These are phyloP conservation scores for Ophiostoma pallidulum DNA, from an alignment of 2,329 filamentous ascomycete species.

Conservation along the genomic window DNA sequence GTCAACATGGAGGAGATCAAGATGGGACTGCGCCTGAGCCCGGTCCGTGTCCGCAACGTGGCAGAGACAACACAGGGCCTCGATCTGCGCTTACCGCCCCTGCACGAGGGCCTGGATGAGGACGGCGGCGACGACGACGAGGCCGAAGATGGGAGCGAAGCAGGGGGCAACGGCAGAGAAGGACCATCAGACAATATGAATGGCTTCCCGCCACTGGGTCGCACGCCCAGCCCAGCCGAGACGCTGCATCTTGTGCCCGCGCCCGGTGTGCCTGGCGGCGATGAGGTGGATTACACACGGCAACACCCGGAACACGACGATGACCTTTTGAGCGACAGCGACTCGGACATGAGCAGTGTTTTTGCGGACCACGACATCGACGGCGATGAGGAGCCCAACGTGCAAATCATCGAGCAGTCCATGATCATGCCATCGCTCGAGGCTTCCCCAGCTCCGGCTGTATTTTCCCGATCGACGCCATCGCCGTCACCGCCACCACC, in stretches of 20 bases:
- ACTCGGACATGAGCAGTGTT: conserved; percentile 33
- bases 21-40: conserved; percentile 56
- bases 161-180: conserved; percentile 19
- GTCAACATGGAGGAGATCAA: conserved; percentile 60
- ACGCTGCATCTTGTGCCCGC: conserved; percentile 33
- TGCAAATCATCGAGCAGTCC: conserved; percentile 37
- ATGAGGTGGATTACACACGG: conserved; percentile 16
- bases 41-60: conserved; percentile 45
- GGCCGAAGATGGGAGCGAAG: conserved; percentile 19
- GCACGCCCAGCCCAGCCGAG: conserved; percentile 26
- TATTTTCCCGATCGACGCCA: background rate
- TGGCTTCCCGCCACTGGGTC: background rate
- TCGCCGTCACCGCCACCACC: conserved; percentile 35
- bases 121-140: conserved; percentile 11
- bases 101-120: conserved; percentile 20
- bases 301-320: conserved; percentile 18
- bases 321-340: conserved; percentile 23
- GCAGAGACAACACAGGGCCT: conserved; percentile 34
- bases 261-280: conserved; percentile 23
- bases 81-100: conserved; percentile 28
- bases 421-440: conserved; percentile 26
- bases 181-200: conserved; percentile 7
- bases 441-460: conserved; percentile 13
- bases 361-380: conserved; percentile 33
- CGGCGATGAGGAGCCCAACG: conserved; percentile 36